Base-by-base conservation (phyloP, 768 basidiomycete genomes). In the Hemileccinum rubropunctum region DNA sequence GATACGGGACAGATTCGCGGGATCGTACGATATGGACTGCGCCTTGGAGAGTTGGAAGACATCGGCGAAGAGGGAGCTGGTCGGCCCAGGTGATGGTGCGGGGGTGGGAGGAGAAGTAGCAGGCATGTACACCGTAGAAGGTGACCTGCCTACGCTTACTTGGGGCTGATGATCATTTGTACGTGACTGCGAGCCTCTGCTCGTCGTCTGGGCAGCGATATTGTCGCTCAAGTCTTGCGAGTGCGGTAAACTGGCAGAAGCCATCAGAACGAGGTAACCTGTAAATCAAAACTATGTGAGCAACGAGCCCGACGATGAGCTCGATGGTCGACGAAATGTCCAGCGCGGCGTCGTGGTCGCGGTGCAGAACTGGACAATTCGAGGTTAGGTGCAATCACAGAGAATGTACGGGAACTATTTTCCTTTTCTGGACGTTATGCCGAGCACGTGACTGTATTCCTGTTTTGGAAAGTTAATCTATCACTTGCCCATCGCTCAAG, bases 61-160 rank as follows among this genome's bases (percentile, higher is more conserved):
- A 50, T 60, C 37, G 43, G 54, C 21, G 75, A 79, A 35, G 76
- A 81, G 17, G 74, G 78, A 40, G 72, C 77, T 39, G 75, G 80
- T 1, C 73, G 82, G 14, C 72, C 51, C 64, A 21, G 82, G 82
- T 4, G 82, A 83, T 1, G 82, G 81, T 20, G 80, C 82, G 13
- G 82, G 82, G 0, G 82, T 84, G 4, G 82, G 82, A 1, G 81
- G 82, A 1, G 80, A 78, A 26, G 72, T 68, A 23, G 80, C 71
- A 36, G 82, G 80, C 63, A 82, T 74, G 62, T 76, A 80, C 6
- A 81, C 56, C 4, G 71, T 70, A 1, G 72, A 61, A 10, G 66
- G 50, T 2, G 59, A 49, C 42, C 26, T 57, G 45, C 32, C 51
- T 50, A n/a, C 44, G 42, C 51, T 58, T 43, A 38, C 48, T 40